Conservation (phyloP, 208 protist species). For the Herpetomonas samuelpessoai region DNA sequence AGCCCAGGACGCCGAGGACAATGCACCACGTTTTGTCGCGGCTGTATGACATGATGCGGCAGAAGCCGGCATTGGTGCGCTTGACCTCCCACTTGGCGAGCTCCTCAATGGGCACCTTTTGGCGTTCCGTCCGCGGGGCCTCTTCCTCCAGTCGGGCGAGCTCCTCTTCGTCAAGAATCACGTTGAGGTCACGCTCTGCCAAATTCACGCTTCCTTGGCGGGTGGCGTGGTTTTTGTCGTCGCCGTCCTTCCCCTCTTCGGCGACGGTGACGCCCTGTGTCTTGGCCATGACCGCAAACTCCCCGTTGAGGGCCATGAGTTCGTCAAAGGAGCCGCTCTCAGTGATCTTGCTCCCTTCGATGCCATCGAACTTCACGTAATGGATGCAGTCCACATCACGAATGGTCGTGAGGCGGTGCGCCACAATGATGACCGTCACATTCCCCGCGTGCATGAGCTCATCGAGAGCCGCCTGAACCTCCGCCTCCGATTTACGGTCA, state of each 20-base stretch:
- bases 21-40: slow-evolving; percentile 30
- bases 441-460: slow-evolving; percentile 54
- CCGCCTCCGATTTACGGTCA: slow-evolving; percentile 83
- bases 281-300: slow-evolving; percentile 70
- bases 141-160: slow-evolving; percentile 45
- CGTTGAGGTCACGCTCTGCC: slow-evolving; percentile 21
- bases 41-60: slow-evolving; percentile 42
- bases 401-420: slow-evolving; percentile 87
- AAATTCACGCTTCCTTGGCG: slow-evolving; percentile 7
- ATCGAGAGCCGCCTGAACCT: slow-evolving; percentile 78
- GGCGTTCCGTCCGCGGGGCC: slow-evolving; percentile 45
- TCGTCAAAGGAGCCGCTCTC: slow-evolving; percentile 62
- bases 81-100: slow-evolving; percentile 59
- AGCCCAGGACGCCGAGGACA: slow-evolving; percentile 48
- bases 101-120: slow-evolving; percentile 58
- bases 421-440: slow-evolving; percentile 86
- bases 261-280: slow-evolving; percentile 31
- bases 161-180: slow-evolving; percentile 43
- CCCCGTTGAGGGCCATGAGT: slow-evolving; percentile 44
- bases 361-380: slow-evolving; percentile 66
- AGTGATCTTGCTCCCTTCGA: slow-evolving; percentile 43
- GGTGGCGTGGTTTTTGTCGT: background rate
- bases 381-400: slow-evolving; percentile 86
- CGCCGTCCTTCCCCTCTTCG: background rate
- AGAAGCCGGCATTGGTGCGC: slow-evolving; percentile 28